Evolutionary conservation across 2,329 filamentous ascomycete genomes (phyloP).

Genomic region (Triangularia verruculosa): DNA sequence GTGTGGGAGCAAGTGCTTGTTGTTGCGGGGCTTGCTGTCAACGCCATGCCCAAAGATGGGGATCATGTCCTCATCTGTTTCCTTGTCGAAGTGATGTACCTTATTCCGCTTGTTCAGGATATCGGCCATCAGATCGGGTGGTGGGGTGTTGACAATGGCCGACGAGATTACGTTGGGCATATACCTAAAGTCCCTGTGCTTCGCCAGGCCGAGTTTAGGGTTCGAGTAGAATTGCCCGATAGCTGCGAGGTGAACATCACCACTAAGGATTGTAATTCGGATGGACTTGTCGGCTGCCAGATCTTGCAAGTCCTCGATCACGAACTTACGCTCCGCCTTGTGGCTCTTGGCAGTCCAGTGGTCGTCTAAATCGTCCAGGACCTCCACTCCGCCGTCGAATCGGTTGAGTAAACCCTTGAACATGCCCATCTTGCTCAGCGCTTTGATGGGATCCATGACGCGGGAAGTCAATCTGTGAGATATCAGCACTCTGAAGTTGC

Average conservation of each 20-base stretch:
- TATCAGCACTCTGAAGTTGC: neutral
- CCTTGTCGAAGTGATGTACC: conserved; percentile 64
- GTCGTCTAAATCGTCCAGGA: conserved; percentile 88
- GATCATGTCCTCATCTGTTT: conserved; percentile 95
- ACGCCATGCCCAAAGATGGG: conserved; percentile 88
- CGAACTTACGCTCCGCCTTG: conserved; percentile 81
- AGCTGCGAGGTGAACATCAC: conserved; percentile 89
- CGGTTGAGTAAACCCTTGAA: conserved; percentile 80
- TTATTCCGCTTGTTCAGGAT: conserved; percentile 92
- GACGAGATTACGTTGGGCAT: conserved; percentile 96
- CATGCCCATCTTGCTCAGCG: conserved; percentile 75
- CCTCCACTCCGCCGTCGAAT: conserved; percentile 88
- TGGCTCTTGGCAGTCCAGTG: conserved; percentile 97
- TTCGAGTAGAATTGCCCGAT: conserved; percentile 95
- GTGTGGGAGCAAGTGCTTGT: conserved; percentile 81
- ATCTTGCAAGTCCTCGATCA: conserved; percentile 90
- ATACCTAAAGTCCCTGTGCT: conserved; percentile 90
- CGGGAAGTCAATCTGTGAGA: conserved; percentile 65
- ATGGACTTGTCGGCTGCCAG: conserved; percentile 90
- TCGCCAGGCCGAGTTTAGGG: conserved; percentile 72
- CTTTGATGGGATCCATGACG: conserved; percentile 85
- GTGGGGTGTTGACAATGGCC: conserved; percentile 89
- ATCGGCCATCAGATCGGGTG: conserved; percentile 83
- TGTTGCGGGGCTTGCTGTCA: conserved; percentile 85
- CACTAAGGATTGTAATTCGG: conserved; percentile 86